Conservation (phyloP, 164 flowering plant species). For the Paratinospora sagittata region DNA sequence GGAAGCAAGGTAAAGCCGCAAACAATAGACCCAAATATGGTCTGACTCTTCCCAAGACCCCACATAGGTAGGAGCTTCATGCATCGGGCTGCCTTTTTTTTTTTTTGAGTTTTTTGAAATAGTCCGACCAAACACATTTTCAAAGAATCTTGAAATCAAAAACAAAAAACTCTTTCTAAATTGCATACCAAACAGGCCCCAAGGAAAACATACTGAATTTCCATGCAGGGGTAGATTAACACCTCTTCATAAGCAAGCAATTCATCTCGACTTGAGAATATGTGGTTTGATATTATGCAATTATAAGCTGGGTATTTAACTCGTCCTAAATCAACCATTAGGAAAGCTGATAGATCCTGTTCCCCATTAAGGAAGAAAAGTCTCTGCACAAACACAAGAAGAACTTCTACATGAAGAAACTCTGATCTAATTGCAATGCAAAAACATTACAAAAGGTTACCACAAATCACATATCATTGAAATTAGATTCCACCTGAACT, state of each 20-base stretch:
- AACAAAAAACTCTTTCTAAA: no score
- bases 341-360: slow-evolving; percentile 79
- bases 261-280: slow-evolving; percentile 46
- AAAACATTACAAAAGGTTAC: background rate
- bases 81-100: no score
- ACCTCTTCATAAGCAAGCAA: slow-evolving; percentile 89
- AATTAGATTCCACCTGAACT: slow-evolving; percentile 47
- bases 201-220: background rate
- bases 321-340: slow-evolving; percentile 74
- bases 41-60: no score
- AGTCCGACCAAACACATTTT: no score
- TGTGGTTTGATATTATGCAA: slow-evolving; percentile 50
- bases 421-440: background rate
- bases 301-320: slow-evolving; percentile 82
- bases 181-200: no score
- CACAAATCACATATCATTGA: background rate
- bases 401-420: background rate
- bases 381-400: slow-evolving; percentile 48
- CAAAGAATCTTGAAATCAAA: no score
- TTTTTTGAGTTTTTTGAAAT: no score
- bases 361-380: slow-evolving; percentile 89
- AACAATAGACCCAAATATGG: no score
- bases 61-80: no score
- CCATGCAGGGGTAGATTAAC: slow-evolving; percentile 5
- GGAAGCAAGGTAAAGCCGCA: no score